Conservation (phyloP, 225 moss, liverwort and hornwort genomes). For the Thuidium tamariscinum region DNA sequence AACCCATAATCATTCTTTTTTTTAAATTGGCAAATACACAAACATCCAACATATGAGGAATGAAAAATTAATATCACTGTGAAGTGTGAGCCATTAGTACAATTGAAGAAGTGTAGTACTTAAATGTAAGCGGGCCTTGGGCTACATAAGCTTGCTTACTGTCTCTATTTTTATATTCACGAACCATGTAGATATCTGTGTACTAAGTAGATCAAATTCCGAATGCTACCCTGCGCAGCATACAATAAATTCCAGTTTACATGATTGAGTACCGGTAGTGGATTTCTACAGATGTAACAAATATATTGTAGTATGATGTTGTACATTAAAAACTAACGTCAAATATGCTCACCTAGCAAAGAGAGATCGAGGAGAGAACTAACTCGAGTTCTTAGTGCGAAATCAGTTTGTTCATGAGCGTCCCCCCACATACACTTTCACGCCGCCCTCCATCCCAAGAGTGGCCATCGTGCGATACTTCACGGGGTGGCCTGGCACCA, state of each 20-base stretch:
- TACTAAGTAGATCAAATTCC: neutral
- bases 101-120: neutral
- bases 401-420: neutral
- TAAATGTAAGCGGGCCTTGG: neutral
- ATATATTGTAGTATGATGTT: neutral
- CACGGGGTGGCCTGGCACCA: constrained; percentile 38
- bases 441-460: constrained; percentile 31
- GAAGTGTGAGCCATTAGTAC: neutral
- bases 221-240: neutral
- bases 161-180: neutral
- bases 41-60: neutral
- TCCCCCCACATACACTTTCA: constrained; percentile 23
- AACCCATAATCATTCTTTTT: too few relatives aligned
- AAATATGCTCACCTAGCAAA: neutral
- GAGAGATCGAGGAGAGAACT: too few relatives aligned
- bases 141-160: neutral
- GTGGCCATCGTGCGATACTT: constrained; percentile 73
- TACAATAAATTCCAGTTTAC: neutral
- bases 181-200: neutral
- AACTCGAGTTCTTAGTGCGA: neutral
- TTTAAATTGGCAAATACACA: neutral
- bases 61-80: too few relatives aligned
- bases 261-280: neutral
- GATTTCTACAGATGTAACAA: neutral
- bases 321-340: neutral